Evolutionary conservation across 768 basidiomycete species (phyloP), one percentile per base, ranked within the genome.

Genomic region (Lactarius trivialis): DNA sequence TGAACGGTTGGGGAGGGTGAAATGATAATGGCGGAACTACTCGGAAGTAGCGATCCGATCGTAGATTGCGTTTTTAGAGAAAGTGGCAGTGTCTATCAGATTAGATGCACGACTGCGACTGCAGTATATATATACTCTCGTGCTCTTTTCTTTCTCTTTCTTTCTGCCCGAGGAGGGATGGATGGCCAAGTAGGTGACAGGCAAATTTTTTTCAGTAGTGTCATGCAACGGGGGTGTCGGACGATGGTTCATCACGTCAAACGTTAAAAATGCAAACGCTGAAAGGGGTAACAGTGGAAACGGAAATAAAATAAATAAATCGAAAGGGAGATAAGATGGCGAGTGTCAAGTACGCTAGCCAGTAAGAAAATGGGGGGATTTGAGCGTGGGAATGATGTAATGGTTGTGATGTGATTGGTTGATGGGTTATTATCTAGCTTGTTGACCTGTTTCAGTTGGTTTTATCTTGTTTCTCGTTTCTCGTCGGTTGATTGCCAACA

Each of bases 211-310:
- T 45, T 45, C 9, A 0, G 21, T 14, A 21, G 21, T 45, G 45
- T 45, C 45, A 45, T 45, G 52, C 34, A 55, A 60, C 62, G 62
- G 58, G 21, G 58, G 58, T 30, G 48, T 60, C 62, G 58, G 58
- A 43, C 17, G 6, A 24, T 32, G 52, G 32, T 41, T 52, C 45
- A 43, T 58, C 33, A 39, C 62, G 58, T 63, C 62, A 63, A 63
- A 63, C 43, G 58, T 41, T 55, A 50, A 63, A 63, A 58, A 51
- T 51, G 54, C n/a, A 55, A 41, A 41, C 48, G 21, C 63, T 56
- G n/a, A 56, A 64, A 64, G 63, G 58, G 36, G 63, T 28, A 63
- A 63, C 58, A 56, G n/a, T n/a, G n/a, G n/a, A n/a, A n/a, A n/a
- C n/a, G n/a, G n/a, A n/a, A 56, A 51, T n/a, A 19, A 56, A 28